Evolutionary conservation across 2,329 filamentous ascomycete genomes (phyloP).

Genomic region (Neonectria faginata): DNA sequence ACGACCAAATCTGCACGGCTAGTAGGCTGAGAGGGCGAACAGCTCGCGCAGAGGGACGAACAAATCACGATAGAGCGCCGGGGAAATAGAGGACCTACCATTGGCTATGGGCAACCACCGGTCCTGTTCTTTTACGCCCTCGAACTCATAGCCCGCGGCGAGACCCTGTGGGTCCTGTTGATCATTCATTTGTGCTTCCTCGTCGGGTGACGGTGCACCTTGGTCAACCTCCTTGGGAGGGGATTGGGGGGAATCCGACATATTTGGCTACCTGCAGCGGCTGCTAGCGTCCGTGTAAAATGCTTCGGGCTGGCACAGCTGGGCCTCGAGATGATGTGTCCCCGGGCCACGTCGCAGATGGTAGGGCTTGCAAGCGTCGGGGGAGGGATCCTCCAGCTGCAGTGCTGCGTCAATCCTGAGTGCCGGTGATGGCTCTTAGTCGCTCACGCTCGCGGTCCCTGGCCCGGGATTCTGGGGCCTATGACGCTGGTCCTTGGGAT

Average conservation of each 20-base stretch:
- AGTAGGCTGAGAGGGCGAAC: slow-evolving; percentile 45
- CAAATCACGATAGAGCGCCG: slow-evolving; percentile 56
- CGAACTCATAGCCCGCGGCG: slow-evolving; percentile 85
- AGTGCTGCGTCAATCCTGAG: slow-evolving; percentile 66
- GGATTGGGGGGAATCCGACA: slow-evolving; percentile 89
- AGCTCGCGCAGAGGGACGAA: slow-evolving; percentile 45
- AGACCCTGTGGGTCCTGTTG: slow-evolving; percentile 80
- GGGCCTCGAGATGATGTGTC: slow-evolving; percentile 68
- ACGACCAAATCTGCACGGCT: slow-evolving; percentile 53
- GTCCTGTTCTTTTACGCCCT: slow-evolving; percentile 97
- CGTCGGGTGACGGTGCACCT: slow-evolving; percentile 91
- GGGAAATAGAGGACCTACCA: slow-evolving; percentile 76
- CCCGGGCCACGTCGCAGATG: slow-evolving; percentile 70
- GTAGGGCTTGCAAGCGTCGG: slow-evolving; percentile 65
- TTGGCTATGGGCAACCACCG: slow-evolving; percentile 99
- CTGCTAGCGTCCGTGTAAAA: slow-evolving; percentile 71
- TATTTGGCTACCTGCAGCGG: slow-evolving; percentile 82
- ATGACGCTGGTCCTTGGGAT: slow-evolving; percentile 53
- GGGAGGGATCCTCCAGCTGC: slow-evolving; percentile 61
- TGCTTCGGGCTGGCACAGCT: slow-evolving; percentile 68
- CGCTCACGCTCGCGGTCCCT: slow-evolving; percentile 50
- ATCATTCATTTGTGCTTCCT: slow-evolving; percentile 95
- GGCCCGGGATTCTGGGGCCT: slow-evolving; percentile 58
- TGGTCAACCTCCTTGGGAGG: slow-evolving; percentile 96
- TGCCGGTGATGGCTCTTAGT: slow-evolving; percentile 46